Conservation (phyloP, 805 yeast species). For the Allodekkera sacchari region DNA sequence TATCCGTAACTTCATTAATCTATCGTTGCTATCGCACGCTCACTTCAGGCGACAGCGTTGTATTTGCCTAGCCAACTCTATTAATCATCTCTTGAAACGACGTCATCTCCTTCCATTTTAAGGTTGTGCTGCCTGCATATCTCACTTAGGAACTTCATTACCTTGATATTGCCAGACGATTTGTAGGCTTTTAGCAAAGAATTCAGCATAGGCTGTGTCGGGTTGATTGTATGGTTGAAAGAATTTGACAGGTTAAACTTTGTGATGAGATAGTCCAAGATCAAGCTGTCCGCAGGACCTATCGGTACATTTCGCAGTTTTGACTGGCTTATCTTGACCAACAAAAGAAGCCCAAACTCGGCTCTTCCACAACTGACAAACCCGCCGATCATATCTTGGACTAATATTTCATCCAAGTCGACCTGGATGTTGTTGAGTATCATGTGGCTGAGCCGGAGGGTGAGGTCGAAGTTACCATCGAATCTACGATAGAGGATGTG, state of each 20-base stretch:
- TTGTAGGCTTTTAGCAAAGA: neutral
- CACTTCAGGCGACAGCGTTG: no score
- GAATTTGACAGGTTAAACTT: no score
- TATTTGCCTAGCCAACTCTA: no score
- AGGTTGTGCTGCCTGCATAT: no score
- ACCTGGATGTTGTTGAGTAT: neutral
- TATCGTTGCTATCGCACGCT: no score
- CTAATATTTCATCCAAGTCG: conserved; percentile 1
- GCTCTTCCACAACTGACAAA: neutral
- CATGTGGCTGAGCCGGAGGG: neutral
- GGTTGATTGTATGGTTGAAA: conserved; percentile 1
- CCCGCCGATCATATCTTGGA: neutral
- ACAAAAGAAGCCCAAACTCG: neutral
- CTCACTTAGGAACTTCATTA: no score
- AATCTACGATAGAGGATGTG: neutral
- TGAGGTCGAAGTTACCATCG: neutral
- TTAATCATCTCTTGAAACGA: no score
- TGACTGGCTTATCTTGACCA: neutral
- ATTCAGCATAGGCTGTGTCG: conserved; percentile 1
- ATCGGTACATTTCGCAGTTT: neutral
- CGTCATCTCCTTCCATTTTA: no score
- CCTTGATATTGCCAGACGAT: no score
- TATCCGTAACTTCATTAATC: no score
- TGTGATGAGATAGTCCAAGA: conserved; percentile 1
- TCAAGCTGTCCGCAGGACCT: conserved; percentile 1